Conservation (phyloP, 2,329 filamentous ascomycete genomes). For the Fusarium falciforme region DNA sequence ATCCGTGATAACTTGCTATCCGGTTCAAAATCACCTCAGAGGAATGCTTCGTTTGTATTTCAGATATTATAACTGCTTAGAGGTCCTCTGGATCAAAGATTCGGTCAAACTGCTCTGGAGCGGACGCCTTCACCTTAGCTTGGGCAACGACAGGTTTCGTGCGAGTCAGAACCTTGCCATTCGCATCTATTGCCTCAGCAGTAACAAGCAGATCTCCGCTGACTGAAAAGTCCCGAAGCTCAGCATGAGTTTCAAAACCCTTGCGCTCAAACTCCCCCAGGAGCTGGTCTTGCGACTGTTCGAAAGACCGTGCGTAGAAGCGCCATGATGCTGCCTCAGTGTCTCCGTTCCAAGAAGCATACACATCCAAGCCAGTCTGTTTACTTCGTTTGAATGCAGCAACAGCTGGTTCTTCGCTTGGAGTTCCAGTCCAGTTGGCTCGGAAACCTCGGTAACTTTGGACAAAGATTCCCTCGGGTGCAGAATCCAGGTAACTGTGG, state of each 20-base stretch:
- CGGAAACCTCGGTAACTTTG: slow-evolving; percentile 67
- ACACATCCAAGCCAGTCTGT: neutral
- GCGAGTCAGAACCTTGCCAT: neutral
- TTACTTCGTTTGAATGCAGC: slow-evolving; percentile 11
- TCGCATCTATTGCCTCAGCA: neutral
- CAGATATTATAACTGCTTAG: neutral
- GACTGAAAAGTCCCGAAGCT: neutral
- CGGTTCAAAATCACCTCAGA: too few species aligned
- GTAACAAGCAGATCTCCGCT: neutral
- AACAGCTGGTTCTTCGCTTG: slow-evolving; percentile 45
- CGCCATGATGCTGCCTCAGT: neutral
- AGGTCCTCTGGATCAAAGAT: neutral
- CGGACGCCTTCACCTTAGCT: neutral
- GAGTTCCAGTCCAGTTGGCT: slow-evolving; percentile 63
- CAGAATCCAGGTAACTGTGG: slow-evolving; percentile 59
- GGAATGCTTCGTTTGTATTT: too few species aligned
- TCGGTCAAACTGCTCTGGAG: neutral
- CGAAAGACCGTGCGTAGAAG: neutral
- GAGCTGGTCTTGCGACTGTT: neutral
- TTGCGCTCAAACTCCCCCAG: neutral
- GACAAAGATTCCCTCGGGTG: slow-evolving; percentile 44
- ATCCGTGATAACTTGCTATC: neutral
- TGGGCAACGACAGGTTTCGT: neutral
- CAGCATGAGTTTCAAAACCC: neutral
- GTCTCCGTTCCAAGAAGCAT: slow-evolving; percentile 6